A percentile compares a stretch with the other conserved stretches of the same genome.
These are phyloP conservation scores for Solanum ahanhuiri DNA, from an alignment of 257 asterid genomes.

Conservation along the genomic window DNA sequence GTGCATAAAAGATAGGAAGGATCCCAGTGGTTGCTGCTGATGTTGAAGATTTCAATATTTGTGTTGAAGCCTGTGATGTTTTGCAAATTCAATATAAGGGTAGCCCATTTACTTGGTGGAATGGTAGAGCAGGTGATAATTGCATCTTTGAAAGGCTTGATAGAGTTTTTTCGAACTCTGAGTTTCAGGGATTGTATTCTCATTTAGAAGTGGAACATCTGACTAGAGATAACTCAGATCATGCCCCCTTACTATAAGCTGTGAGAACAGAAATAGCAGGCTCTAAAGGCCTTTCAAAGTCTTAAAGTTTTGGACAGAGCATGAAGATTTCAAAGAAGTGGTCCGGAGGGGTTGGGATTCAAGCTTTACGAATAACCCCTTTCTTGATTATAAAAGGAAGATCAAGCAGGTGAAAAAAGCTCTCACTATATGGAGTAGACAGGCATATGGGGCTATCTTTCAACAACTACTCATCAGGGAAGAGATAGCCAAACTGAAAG, in stretches of 20 bases:
- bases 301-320: neutral
- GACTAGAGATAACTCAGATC: neutral
- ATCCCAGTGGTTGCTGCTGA: neutral
- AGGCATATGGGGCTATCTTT: neutral
- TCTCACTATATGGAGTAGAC: neutral
- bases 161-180: neutral
- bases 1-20: neutral
- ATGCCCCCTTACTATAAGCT: neutral
- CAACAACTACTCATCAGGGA: neutral
- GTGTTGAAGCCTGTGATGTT: neutral
- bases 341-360: neutral
- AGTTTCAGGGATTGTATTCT: neutral
- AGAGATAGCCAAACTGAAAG: neutral
- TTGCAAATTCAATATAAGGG: neutral
- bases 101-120: neutral
- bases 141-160: neutral
- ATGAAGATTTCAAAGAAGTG: neutral
- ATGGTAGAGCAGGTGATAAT: neutral
- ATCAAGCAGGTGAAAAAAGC: neutral
- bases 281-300: neutral
- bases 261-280: neutral
- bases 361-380: neutral
- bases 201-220: neutral
- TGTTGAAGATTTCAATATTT: neutral
- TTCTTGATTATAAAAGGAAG: neutral